Percentiles rank a stretch among this genome's conserved stretches.
Evolutionary conservation across 257 asterid genomes (phyloP).

Genomic region (Primulina tabacum): DNA sequence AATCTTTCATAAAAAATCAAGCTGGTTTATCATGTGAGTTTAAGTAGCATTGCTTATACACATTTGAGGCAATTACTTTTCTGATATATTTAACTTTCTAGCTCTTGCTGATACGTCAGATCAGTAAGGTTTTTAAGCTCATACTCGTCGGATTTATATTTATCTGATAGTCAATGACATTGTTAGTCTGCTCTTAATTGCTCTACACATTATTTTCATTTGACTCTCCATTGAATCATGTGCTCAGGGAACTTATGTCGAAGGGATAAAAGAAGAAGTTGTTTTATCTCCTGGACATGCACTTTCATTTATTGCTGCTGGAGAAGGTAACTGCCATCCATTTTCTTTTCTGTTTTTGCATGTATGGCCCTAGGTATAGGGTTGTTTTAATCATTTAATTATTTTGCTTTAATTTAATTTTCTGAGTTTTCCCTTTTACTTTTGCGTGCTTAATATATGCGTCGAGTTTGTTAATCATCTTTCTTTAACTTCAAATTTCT

Average conservation of each 20-base stretch:
- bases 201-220: slow-evolving; percentile 20
- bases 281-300: slow-evolving; percentile 99
- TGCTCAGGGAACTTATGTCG: slow-evolving; percentile 93
- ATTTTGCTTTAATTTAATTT: slow-evolving; percentile 2
- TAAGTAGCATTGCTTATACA: background rate
- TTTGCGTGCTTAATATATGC: background rate
- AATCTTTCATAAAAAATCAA: slow-evolving; percentile 11
- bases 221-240: slow-evolving; percentile 27
- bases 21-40: slow-evolving; percentile 9
- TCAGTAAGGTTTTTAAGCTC: background rate
- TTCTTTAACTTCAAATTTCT: slow-evolving; percentile 24
- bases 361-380: background rate
- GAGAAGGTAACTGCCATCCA: slow-evolving; percentile 64
- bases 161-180: slow-evolving; percentile 2
- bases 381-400: slow-evolving; percentile 8
- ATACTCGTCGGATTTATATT: slow-evolving; percentile 1
- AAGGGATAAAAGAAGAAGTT: slow-evolving; percentile 98
- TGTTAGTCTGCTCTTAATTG: slow-evolving; percentile 16
- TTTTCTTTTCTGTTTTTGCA: slow-evolving; percentile 20
- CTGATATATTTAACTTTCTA: background rate
- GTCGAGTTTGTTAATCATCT: slow-evolving; percentile 10
- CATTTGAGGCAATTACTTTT: background rate
- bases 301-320: slow-evolving; percentile 98
- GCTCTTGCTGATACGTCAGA: background rate
- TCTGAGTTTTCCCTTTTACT: slow-evolving; percentile 6